These are phyloP conservation scores for Euphorbia lathyris DNA, from an alignment of 345 rosid genomes.

Conservation along the genomic window DNA sequence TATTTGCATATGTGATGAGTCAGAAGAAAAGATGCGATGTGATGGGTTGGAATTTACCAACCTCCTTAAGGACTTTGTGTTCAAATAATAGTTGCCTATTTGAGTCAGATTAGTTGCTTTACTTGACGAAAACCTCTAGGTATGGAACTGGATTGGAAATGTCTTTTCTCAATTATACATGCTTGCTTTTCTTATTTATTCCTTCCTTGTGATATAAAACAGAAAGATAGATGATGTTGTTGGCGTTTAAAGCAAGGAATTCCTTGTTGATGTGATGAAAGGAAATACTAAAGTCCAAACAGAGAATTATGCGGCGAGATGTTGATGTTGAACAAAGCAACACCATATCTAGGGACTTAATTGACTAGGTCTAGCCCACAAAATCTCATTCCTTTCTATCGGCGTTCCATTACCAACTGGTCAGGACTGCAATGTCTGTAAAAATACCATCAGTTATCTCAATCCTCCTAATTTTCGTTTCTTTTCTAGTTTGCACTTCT, in stretches of 20 bases:
- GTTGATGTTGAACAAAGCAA: constrained; percentile 43
- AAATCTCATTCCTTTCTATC: not conserved
- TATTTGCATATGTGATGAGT: too few species aligned
- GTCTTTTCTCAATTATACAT: not conserved
- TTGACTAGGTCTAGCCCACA: not conserved
- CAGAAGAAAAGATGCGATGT: too few species aligned
- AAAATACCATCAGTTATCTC: not conserved
- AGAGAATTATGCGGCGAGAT: constrained; percentile 48
- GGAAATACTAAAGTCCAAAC: constrained; percentile 55
- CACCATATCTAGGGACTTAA: constrained; percentile 22
- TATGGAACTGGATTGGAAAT: not conserved
- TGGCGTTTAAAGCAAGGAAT: constrained; percentile 53
- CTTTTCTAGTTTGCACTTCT: constrained; percentile 35
- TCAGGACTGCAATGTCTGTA: not conserved
- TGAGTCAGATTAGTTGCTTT: not conserved
- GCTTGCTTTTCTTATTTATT: too few species aligned
- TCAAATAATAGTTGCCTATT: not conserved
- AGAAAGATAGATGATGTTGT: not conserved
- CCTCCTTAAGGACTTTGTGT: too few species aligned
- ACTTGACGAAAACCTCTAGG: not conserved
- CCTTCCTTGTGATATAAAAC: too few species aligned
- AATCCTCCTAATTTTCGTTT: constrained; percentile 28
- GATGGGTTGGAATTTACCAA: too few species aligned
- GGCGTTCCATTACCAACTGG: too few species aligned
- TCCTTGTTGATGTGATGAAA: constrained; percentile 48